A percentile compares a stretch with the other conserved stretches of the same genome.
Evolutionary conservation across 2,329 filamentous ascomycete species (phyloP).

Genomic region (Fusarium lateritium): DNA sequence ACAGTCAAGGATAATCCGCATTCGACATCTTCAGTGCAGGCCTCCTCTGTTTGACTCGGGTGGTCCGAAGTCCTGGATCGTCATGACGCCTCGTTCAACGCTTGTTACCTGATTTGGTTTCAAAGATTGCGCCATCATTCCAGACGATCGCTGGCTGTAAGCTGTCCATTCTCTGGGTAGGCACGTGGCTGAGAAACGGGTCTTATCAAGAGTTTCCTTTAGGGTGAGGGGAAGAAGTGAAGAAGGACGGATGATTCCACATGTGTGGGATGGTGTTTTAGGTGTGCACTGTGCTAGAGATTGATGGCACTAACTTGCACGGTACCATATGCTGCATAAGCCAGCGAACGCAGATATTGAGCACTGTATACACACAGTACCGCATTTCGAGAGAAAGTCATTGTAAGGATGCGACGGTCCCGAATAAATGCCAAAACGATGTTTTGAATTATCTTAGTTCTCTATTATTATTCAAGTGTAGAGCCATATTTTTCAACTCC

Average conservation of each 20-base stretch:
- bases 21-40: not conserved
- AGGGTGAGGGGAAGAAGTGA: not conserved
- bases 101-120: not conserved
- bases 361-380: not conserved
- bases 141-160: not conserved
- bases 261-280: not conserved
- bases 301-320: not conserved
- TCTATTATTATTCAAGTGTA: too few species aligned
- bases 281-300: not conserved
- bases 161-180: not conserved
- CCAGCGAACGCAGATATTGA: not conserved
- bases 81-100: not conserved
- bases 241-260: not conserved
- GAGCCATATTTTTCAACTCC: too few species aligned
- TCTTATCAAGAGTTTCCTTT: not conserved
- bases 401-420: too few species aligned
- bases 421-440: too few species aligned
- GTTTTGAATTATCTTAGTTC: too few species aligned
- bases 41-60: not conserved
- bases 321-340: too few species aligned
- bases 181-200: not conserved
- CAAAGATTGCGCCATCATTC: slow-evolving; percentile 19
- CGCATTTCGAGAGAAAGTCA: not conserved
- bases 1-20: not conserved
- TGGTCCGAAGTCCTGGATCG: not conserved